These are phyloP conservation scores for Coemansia sp. DNA, from an alignment of 192 early-diverging fungal species.

Conservation along the genomic window DNA sequence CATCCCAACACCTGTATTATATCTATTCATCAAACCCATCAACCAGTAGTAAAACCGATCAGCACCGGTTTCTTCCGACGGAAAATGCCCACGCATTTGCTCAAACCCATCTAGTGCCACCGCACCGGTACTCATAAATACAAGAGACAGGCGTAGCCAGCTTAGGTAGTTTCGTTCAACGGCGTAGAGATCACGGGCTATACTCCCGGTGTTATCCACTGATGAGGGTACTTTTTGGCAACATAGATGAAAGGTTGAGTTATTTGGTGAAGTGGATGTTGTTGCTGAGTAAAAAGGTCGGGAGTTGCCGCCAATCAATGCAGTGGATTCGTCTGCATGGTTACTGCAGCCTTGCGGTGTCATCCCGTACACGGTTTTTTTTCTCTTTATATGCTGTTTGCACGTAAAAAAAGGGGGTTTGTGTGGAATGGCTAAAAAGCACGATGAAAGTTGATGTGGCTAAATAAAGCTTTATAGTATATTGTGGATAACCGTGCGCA, in stretches of 20 bases:
- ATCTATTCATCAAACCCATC: background rate
- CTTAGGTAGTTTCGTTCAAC: conserved; percentile 51
- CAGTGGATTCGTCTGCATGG: no score
- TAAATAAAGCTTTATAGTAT: no score
- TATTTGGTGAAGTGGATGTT: background rate
- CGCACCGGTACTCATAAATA: conserved; percentile 37
- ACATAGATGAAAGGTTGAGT: background rate
- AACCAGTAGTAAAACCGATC: conserved; percentile 13
- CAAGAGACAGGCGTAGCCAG: conserved; percentile 39
- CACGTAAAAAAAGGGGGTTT: no score
- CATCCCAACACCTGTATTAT: conserved; percentile 3
- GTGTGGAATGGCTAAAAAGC: no score
- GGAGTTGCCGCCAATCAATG: no score
- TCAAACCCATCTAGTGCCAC: conserved; percentile 17
- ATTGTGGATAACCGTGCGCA: no score
- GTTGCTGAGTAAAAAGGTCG: conserved; percentile 5
- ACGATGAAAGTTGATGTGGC: no score
- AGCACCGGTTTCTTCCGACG: background rate
- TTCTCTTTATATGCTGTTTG: no score
- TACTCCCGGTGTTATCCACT: conserved; percentile 38
- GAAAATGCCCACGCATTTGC: background rate
- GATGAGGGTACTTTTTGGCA: background rate
- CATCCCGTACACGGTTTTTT: no score
- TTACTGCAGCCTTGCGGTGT: no score
- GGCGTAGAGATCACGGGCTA: conserved; percentile 46